Evolutionary conservation across 257 asterid species (phyloP).

Genomic region (Lycium ferocissimum): DNA sequence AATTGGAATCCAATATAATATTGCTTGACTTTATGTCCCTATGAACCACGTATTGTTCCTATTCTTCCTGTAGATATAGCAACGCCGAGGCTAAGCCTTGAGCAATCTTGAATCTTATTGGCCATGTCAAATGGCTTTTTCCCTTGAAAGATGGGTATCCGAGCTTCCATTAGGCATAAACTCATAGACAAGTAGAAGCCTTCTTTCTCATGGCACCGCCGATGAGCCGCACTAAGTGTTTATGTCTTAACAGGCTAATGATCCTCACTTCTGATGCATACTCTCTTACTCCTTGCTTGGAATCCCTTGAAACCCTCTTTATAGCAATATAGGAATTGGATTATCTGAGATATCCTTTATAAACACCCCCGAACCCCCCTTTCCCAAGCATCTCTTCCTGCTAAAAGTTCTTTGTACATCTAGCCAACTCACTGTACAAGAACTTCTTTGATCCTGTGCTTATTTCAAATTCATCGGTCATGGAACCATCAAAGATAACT

Average conservation of each 20-base stretch:
- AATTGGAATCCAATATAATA: slow-evolving; percentile 7
- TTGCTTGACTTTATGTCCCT: slow-evolving; percentile 30
- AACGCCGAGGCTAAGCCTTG: no score
- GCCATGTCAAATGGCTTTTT: no score
- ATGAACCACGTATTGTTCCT: neutral
- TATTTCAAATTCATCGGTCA: slow-evolving; percentile 37
- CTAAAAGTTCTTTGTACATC: slow-evolving; percentile 37
- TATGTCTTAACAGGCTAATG: no score
- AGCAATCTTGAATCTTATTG: no score
- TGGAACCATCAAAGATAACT: slow-evolving; percentile 21
- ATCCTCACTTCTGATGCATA: slow-evolving; percentile 28
- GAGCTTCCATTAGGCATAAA: no score
- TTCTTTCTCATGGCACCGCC: no score
- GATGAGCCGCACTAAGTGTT: no score
- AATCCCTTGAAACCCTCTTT: slow-evolving; percentile 23
- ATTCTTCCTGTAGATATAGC: no score
- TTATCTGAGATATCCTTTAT: slow-evolving; percentile 36
- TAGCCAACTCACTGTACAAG: slow-evolving; percentile 30
- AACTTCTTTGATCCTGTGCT: slow-evolving; percentile 46
- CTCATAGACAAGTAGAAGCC: no score
- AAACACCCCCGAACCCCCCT: no score
- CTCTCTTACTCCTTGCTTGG: slow-evolving; percentile 25
- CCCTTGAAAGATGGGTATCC: no score
- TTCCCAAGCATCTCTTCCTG: slow-evolving; percentile 38
- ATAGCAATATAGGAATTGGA: slow-evolving; percentile 12